These are phyloP conservation scores for Phytophthora meadii DNA, from an alignment of 352 stramenopile species.

Conservation along the genomic window DNA sequence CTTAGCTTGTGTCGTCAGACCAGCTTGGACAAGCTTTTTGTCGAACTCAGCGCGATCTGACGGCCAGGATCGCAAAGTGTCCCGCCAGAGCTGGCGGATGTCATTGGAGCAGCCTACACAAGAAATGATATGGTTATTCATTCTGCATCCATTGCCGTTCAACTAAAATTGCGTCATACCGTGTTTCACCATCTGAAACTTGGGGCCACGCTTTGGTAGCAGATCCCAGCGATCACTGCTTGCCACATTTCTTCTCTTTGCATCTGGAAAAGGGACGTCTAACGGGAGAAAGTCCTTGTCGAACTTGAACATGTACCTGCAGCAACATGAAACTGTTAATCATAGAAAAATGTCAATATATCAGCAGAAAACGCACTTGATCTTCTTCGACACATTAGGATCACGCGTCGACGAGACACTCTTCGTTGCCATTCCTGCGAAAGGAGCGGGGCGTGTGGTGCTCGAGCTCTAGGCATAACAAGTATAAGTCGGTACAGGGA, in stretches of 20 bases:
- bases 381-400: slow-evolving; percentile 85
- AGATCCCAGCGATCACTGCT: slow-evolving; percentile 81
- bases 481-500: no score
- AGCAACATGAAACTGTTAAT: neutral
- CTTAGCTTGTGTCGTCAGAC: slow-evolving; percentile 85
- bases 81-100: slow-evolving; percentile 83
- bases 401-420: slow-evolving; percentile 84
- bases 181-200: slow-evolving; percentile 85
- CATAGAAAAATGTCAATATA: slow-evolving; percentile 1
- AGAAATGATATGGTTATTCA: neutral
- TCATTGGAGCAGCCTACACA: slow-evolving; percentile 80
- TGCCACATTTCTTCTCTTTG: slow-evolving; percentile 59
- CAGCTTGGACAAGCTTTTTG: slow-evolving; percentile 79
- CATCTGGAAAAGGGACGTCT: slow-evolving; percentile 80
- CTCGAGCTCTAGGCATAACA: slow-evolving; percentile 51
- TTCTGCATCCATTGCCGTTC: no score
- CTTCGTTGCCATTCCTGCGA: slow-evolving; percentile 75
- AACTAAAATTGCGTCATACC: slow-evolving; percentile 33
- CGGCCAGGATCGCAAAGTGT: slow-evolving; percentile 78
- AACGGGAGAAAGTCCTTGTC: slow-evolving; percentile 84
- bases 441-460: slow-evolving; percentile 64
- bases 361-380: slow-evolving; percentile 40
- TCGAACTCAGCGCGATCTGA: slow-evolving; percentile 81
- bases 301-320: slow-evolving; percentile 85
- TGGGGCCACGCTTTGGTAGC: slow-evolving; percentile 70